Base-by-base conservation (phyloP, 1,284 basidiomycete genomes). In the Ceratobasidium sp. region DNA sequence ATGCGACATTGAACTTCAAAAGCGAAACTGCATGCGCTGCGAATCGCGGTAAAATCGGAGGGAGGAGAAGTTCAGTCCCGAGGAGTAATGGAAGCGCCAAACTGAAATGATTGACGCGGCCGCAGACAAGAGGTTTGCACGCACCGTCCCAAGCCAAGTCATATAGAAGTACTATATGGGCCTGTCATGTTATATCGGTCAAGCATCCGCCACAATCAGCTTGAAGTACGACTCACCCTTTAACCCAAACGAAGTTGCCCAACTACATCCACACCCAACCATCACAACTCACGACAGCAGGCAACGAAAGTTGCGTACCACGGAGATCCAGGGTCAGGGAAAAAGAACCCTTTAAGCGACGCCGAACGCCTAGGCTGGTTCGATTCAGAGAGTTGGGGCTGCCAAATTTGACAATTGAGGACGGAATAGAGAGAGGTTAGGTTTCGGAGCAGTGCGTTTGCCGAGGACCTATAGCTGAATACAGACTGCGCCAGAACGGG, bases 261-360 rank as follows among this genome's bases (percentile, higher is more conserved):
- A 97, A 87, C 86, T 92, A 92, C 51, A 98, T 86, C 82, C 95
- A 97, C 43, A 97, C 89, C 96, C 95, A 98, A 80, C 94, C 95
- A 80, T 91, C 90, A 81, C 89, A 90, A 34, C 94, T 89, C 65
- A 98, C 87, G 52, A 97, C 88, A 0, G 95, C 92, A 0, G 95
- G 88, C 5, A 98, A 87, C 78, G 96, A 91, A 2, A 97, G 87
- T 82, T 97, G 94, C 0, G 91, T 92, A 71, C 95, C 86, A 83
- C 97, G 96, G 69, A 97, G 88, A 19, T 94, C 92, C 77, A 97
- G 88, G 84, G 94, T 97, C 73, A 95, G 3, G 96, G 96, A 85
- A 97, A 97, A 87, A 98, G 98, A 4, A 95, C 91, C 82, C 98
- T 98, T 79, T 93, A 96, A 82, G 97, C 95, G 19, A 98, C 94